Evolutionary conservation across 192 early-diverging fungal species (phyloP).

Genomic region (Glomus cerebriforme): DNA sequence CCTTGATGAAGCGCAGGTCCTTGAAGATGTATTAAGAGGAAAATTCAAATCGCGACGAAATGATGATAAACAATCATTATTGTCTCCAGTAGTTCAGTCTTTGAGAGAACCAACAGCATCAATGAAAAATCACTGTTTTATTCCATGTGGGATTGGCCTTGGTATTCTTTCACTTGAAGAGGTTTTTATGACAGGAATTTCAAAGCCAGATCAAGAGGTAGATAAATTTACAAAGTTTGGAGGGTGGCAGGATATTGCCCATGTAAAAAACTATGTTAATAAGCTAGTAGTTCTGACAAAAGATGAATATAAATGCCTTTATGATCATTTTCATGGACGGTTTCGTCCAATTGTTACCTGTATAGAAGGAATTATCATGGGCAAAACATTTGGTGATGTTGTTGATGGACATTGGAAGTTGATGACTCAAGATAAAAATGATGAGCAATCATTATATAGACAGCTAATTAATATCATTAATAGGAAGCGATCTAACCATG

Average conservation of each 20-base stretch:
- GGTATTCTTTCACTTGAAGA: not conserved
- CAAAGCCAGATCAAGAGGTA: not conserved
- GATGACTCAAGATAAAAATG: not conserved
- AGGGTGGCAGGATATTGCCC: not conserved
- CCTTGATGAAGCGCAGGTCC: too few species aligned
- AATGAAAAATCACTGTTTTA: not conserved
- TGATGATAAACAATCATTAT: not conserved
- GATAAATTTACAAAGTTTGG: conserved; percentile 7
- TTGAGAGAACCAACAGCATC: not conserved
- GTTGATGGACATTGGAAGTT: not conserved
- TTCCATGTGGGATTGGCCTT: conserved; percentile 5
- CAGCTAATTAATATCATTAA: not conserved
- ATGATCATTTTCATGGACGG: not conserved
- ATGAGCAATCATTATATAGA: not conserved
- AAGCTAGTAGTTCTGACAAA: not conserved
- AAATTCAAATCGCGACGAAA: too few species aligned
- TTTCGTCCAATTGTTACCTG: conserved; percentile 8
- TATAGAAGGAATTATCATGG: conserved; percentile 2
- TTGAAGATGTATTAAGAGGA: too few species aligned
- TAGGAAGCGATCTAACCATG: not conserved
- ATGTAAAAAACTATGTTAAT: conserved; percentile 14
- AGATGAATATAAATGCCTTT: not conserved
- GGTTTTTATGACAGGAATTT: not conserved
- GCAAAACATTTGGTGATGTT: not conserved
- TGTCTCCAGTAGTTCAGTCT: conserved; percentile 5